These are phyloP conservation scores for Aspergillus taichungensis DNA, from an alignment of 495 filamentous ascomycete genomes.

Conservation along the genomic window DNA sequence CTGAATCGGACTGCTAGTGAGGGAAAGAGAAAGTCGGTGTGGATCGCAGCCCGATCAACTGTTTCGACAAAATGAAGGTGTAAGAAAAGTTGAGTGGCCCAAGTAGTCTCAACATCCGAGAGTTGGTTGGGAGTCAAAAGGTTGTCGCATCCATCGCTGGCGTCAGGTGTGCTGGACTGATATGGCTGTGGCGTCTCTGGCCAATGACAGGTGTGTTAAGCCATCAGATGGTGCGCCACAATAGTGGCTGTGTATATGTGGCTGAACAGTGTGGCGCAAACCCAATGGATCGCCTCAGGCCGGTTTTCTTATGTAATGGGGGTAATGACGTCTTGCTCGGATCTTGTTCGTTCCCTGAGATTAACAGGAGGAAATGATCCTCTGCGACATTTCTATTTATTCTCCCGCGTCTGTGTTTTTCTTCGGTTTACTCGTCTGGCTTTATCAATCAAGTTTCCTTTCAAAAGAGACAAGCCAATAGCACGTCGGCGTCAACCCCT, in stretches of 20 bases:
- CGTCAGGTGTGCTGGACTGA: slow-evolving; percentile 3
- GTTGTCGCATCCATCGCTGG: neutral
- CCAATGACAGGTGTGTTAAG: neutral
- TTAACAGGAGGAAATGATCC: too few species aligned
- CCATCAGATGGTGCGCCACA: slow-evolving; percentile 2
- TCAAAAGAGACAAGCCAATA: too few species aligned
- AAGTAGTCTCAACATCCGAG: slow-evolving; percentile 2
- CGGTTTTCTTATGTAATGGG: neutral
- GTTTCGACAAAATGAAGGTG: neutral
- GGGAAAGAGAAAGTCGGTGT: neutral
- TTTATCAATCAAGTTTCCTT: too few species aligned
- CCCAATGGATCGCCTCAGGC: too few species aligned
- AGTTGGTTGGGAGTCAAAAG: neutral
- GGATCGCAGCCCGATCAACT: neutral
- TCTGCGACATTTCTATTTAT: too few species aligned
- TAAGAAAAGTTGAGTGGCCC: neutral
- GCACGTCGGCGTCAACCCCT: neutral
- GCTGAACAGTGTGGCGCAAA: neutral
- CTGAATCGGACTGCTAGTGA: slow-evolving; percentile 15
- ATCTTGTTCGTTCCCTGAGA: too few species aligned
- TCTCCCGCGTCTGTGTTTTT: too few species aligned
- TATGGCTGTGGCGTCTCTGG: slow-evolving; percentile 5
- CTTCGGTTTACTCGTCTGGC: too few species aligned
- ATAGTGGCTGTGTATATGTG: slow-evolving; percentile 1
- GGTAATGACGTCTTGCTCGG: slow-evolving; percentile 1